Conservation (phyloP, 2,329 filamentous ascomycete species). For the Cladophialophora exuberans region DNA sequence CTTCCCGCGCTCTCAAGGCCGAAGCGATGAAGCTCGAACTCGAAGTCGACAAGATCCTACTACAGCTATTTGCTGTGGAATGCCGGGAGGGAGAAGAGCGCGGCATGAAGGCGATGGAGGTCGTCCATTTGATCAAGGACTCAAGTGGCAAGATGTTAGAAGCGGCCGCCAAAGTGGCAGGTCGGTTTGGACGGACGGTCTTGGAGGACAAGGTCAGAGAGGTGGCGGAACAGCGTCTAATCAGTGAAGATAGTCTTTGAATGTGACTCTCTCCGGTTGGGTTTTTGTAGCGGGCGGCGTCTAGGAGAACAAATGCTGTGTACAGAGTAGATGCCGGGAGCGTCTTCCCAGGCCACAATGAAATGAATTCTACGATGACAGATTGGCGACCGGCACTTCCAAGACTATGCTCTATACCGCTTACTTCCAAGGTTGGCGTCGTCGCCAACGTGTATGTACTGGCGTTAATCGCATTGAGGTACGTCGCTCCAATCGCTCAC, state of each 20-base stretch:
- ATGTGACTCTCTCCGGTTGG: too few species aligned
- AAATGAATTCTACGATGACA: too few species aligned
- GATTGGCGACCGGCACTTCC: too few species aligned
- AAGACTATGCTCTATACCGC: too few species aligned
- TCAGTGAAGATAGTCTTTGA: conserved; percentile 64
- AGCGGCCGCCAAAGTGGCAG: conserved; percentile 85
- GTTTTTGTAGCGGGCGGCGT: too few species aligned
- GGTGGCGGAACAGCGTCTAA: conserved; percentile 72
- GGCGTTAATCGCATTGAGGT: too few species aligned
- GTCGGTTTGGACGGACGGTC: conserved; percentile 77
- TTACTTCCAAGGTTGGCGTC: too few species aligned
- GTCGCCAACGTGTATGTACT: too few species aligned
- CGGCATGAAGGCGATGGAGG: conserved; percentile 91
- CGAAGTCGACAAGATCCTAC: conserved; percentile 84
- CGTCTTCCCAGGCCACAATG: too few species aligned
- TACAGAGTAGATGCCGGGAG: too few species aligned
- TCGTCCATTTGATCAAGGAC: conserved; percentile 85
- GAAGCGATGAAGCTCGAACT: conserved; percentile 73
- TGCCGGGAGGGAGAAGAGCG: conserved; percentile 91
- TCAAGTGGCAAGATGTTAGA: conserved; percentile 86
- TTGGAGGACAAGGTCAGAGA: conserved; percentile 90
- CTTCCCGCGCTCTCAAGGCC: conserved; percentile 61
- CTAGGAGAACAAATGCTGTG: too few species aligned
- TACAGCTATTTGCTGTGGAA: conserved; percentile 87
- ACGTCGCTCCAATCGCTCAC: too few species aligned